phyloP scores from a whole-genome alignment of 108 stramenopile species.

The Cyclotella sp. region DNA sequence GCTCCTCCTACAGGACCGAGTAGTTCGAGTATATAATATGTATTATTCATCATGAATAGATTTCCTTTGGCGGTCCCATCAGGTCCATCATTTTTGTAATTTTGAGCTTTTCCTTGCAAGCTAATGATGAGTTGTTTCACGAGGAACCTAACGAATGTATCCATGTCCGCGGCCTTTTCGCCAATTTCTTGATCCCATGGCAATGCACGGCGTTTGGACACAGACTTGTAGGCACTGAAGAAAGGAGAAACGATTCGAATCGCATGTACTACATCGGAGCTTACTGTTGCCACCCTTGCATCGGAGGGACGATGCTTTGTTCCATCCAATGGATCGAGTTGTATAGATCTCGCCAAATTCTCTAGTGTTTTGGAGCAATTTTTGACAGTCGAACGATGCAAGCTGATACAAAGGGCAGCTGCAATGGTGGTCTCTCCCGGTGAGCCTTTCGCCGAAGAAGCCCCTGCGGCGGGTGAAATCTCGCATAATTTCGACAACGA shows the following conservation, averaged over 20 bases:
- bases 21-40: constrained; percentile 75
- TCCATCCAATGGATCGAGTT: constrained; percentile 79
- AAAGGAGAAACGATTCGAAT: constrained; percentile 82
- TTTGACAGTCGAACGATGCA: constrained; percentile 90
- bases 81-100: constrained; percentile 68
- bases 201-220: constrained; percentile 69
- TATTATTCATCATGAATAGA: constrained; percentile 91
- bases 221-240: constrained; percentile 86
- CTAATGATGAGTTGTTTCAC: constrained; percentile 78
- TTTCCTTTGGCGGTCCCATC: constrained; percentile 59
- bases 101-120: constrained; percentile 75
- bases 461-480: constrained; percentile 41
- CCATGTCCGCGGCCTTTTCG: constrained; percentile 85
- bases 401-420: constrained; percentile 81
- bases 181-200: constrained; percentile 90
- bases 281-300: constrained; percentile 76
- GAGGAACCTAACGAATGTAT: constrained; percentile 78
- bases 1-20: constrained; percentile 57
- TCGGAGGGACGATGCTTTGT: constrained; percentile 72
- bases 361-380: constrained; percentile 83
- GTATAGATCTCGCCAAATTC: constrained; percentile 86
- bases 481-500: constrained; percentile 89
- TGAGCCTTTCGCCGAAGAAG: neutral
- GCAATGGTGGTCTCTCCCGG: constrained; percentile 61
- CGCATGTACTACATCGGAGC: constrained; percentile 80